Evolutionary conservation across 2,329 filamentous ascomycete genomes (phyloP).

Genomic region (Pyricularia grisea): DNA sequence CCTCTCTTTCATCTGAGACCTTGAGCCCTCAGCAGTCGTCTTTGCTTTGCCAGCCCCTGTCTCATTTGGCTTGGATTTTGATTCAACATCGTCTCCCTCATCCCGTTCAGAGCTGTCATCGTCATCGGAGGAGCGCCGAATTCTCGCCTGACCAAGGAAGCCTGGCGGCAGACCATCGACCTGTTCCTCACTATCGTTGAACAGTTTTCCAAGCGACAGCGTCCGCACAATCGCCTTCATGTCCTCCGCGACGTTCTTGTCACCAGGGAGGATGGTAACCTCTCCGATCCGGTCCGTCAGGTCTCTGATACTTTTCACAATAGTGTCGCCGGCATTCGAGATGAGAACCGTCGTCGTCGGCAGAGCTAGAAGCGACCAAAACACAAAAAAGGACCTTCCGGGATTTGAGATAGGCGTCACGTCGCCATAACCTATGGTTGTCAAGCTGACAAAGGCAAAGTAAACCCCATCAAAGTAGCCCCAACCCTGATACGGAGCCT

Average conservation of each 20-base stretch:
- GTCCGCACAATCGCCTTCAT: slow-evolving; percentile 31
- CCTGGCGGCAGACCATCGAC: slow-evolving; percentile 25
- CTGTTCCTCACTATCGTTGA: slow-evolving; percentile 13
- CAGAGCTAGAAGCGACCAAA: slow-evolving; percentile 79
- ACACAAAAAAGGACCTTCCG: slow-evolving; percentile 81
- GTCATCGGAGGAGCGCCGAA: slow-evolving; percentile 11
- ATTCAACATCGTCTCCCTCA: slow-evolving; percentile 15
- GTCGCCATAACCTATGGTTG: slow-evolving; percentile 86
- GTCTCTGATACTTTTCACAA: slow-evolving; percentile 55
- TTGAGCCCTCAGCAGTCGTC: background rate
- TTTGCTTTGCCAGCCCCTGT: slow-evolving; percentile 6
- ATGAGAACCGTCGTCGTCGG: slow-evolving; percentile 85
- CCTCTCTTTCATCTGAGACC: background rate
- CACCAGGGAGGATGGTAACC: slow-evolving; percentile 51
- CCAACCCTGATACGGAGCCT: slow-evolving; percentile 48
- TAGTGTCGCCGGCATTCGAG: slow-evolving; percentile 73
- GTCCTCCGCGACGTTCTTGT: slow-evolving; percentile 36
- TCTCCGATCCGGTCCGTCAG: slow-evolving; percentile 46
- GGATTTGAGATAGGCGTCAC: slow-evolving; percentile 66
- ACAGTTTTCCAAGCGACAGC: slow-evolving; percentile 30
- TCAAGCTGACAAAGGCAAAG: slow-evolving; percentile 73
- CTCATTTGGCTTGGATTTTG: slow-evolving; percentile 11
- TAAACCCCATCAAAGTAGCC: slow-evolving; percentile 76
- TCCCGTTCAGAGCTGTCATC: slow-evolving; percentile 6
- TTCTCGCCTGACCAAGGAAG: slow-evolving; percentile 27